phyloP scores from a whole-genome alignment of 192 early-diverging fungal genomes.

The Mortierella alpina region DNA sequence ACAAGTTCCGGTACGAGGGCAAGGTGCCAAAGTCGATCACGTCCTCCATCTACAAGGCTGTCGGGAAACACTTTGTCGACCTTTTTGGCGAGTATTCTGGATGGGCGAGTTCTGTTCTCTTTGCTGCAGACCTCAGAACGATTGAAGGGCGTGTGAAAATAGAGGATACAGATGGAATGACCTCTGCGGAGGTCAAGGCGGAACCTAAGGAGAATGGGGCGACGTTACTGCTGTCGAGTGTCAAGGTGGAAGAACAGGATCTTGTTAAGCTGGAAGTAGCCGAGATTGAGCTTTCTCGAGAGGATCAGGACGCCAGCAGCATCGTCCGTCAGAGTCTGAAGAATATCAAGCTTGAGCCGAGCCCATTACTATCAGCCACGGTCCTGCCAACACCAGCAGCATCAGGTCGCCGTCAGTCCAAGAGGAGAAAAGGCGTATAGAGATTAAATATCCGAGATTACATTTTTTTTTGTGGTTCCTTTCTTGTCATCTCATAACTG shows the following conservation, averaged over 20 bases:
- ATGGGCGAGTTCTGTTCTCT: constrained; percentile 79
- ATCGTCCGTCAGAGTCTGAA: background rate
- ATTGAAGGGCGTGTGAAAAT: constrained; percentile 54
- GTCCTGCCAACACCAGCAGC: background rate
- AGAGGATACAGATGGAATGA: background rate
- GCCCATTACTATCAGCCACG: background rate
- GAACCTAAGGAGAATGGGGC: background rate
- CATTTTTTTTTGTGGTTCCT: background rate
- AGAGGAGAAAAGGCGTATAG: constrained; percentile 16
- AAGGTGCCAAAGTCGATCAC: constrained; percentile 72
- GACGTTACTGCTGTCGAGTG: background rate
- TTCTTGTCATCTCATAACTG: background rate
- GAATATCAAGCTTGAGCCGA: constrained; percentile 17
- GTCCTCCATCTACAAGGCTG: constrained; percentile 70
- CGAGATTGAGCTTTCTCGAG: background rate
- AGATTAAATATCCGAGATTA: background rate
- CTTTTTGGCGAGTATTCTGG: constrained; percentile 86
- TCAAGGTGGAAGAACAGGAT: background rate
- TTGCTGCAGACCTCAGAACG: constrained; percentile 55
- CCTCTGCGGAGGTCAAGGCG: constrained; percentile 3
- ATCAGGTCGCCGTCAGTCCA: constrained; percentile 12
- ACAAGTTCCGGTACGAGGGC: constrained; percentile 64
- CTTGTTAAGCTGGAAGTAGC: background rate
- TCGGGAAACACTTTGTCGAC: constrained; percentile 76
- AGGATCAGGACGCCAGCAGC: background rate